Base-by-base conservation (phyloP, 2,329 filamentous ascomycete genomes). In the Fusarium domesticum region DNA sequence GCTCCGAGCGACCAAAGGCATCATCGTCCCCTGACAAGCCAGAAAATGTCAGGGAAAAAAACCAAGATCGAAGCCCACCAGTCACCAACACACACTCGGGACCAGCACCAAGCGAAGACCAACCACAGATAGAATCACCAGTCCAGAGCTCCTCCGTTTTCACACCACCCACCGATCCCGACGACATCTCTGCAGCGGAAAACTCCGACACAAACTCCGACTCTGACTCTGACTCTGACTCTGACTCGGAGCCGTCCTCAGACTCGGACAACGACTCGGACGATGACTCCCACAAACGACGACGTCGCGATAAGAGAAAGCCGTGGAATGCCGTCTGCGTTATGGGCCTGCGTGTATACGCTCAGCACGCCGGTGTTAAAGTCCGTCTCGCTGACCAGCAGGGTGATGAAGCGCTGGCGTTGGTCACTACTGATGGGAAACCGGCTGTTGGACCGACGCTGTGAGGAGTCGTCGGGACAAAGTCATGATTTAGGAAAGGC, bases 311-410 rank as follows among this genome's bases (percentile, higher is more conserved):
- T 32, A 56, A 60, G 6, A 47, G 23, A 28, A 28, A 58, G 8
- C 64, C 64, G 1, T 71, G 69, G 69, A 71, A 71, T 32, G 65
- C 69, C n/a, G 67, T 71, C 18, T 70, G 66, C 39, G 68, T 71
- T 8, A 53, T 70, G 31, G 67, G 67, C 7, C 56, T 71, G 11
- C 55, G 67, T 6, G 68, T 70, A 8, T 71, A 71, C 42, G 60
- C 69, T 7, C 59, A 59, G 39, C 67, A 70, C 19, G 44, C 62
- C 1, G 57, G 59, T 6, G 58, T 70, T 25, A 61, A 61, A 20
- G 64, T 71, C 19, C 54, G 54, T 6, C 53, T 71, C 6, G 65
- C 63, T 7, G 62, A 67, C 45, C 60, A 62, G 18, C 61, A 61
- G 34, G 56, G 48, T 31, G 56, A 47, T 0, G 61, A 67, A 32